phyloP scores from a whole-genome alignment of 805 yeast species.

The Spathaspora passalidarum region DNA sequence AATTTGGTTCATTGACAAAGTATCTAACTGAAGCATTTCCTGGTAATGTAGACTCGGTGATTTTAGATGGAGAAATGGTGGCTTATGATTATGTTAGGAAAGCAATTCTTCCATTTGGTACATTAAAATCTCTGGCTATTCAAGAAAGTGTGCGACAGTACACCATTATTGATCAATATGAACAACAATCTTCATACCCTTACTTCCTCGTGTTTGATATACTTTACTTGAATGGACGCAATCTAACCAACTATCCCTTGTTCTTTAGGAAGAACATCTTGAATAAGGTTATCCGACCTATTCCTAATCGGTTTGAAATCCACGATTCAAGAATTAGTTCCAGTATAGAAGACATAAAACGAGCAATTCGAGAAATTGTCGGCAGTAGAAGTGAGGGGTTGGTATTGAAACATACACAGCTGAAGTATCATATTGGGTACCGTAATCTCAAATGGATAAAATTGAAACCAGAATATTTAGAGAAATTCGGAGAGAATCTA shows the following conservation, averaged over 20 bases:
- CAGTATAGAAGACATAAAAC: constrained; percentile 51
- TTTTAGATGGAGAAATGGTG: constrained; percentile 92
- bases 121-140: constrained; percentile 67
- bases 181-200: constrained; percentile 43
- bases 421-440: constrained; percentile 51
- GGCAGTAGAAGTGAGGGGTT: constrained; percentile 75
- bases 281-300: constrained; percentile 40
- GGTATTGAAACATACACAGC: constrained; percentile 61
- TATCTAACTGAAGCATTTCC: constrained; percentile 43
- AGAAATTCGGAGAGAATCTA: constrained; percentile 80
- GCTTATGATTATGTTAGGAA: constrained; percentile 67
- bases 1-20: constrained; percentile 54
- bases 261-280: constrained; percentile 55
- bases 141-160: constrained; percentile 46
- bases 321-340: constrained; percentile 38
- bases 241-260: constrained; percentile 55
- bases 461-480: constrained; percentile 86
- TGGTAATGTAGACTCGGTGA: constrained; percentile 33
- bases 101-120: constrained; percentile 72
- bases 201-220: constrained; percentile 70
- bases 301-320: constrained; percentile 49
- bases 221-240: constrained; percentile 62
- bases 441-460: constrained; percentile 76
- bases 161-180: constrained; percentile 32
- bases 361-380: constrained; percentile 56